Conservation (phyloP, 2,329 filamentous ascomycete genomes). For the Penicillium sp. region DNA sequence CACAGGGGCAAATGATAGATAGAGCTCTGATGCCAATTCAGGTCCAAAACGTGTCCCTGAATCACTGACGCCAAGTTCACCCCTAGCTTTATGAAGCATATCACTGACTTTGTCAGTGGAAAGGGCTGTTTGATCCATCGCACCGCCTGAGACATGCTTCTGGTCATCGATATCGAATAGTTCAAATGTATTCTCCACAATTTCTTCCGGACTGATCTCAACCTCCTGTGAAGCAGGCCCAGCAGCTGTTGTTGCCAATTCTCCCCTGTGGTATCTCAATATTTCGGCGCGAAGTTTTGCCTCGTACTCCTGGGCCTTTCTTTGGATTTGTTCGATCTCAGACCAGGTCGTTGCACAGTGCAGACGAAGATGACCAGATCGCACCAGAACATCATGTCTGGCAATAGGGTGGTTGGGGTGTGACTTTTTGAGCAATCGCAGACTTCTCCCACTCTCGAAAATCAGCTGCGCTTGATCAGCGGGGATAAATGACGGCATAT, state of each 20-base stretch:
- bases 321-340: constrained; percentile 65
- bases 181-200: constrained; percentile 29
- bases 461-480: constrained; percentile 68
- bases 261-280: constrained; percentile 35
- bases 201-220: background rate
- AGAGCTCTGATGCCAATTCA: constrained; percentile 55
- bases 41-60: constrained; percentile 33
- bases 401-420: constrained; percentile 72
- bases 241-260: constrained; percentile 25
- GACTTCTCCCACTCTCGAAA: constrained; percentile 77
- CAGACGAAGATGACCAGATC: constrained; percentile 57
- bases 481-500: constrained; percentile 72
- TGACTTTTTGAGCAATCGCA: constrained; percentile 69
- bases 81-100: constrained; percentile 29
- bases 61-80: constrained; percentile 11
- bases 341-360: constrained; percentile 74
- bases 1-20: constrained; percentile 73
- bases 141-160: constrained; percentile 24
- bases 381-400: constrained; percentile 49
- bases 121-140: constrained; percentile 24
- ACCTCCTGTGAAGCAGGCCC: background rate
- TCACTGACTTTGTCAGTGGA: constrained; percentile 31
- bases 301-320: constrained; percentile 53
- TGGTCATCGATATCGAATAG: constrained; percentile 38
- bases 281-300: constrained; percentile 38